These are phyloP conservation scores for Penicillium sp. DNA, from an alignment of 2,329 filamentous ascomycete species.

Conservation along the genomic window DNA sequence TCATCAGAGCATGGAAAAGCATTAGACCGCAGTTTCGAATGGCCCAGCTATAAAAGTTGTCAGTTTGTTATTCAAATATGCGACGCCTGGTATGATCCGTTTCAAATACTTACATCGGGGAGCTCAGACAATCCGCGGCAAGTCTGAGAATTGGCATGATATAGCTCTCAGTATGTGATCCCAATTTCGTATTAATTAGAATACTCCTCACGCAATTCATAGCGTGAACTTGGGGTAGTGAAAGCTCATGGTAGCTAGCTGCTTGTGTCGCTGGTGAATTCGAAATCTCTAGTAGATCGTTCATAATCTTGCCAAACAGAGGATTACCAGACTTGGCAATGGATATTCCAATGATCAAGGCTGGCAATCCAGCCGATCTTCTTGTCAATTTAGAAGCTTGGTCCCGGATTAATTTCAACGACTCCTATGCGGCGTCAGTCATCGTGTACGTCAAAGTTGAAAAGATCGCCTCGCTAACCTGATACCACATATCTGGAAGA, in stretches of 20 bases:
- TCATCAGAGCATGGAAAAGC: slow-evolving; percentile 80
- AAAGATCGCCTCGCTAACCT: slow-evolving; percentile 40
- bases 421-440: slow-evolving; percentile 29
- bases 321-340: slow-evolving; percentile 53
- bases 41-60: slow-evolving; percentile 62
- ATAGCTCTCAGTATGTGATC: slow-evolving; percentile 68
- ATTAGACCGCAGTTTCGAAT: slow-evolving; percentile 91
- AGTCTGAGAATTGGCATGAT: slow-evolving; percentile 71
- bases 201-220: slow-evolving; percentile 91
- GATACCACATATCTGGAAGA: slow-evolving; percentile 67
- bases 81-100: no score
- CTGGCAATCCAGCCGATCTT: slow-evolving; percentile 86
- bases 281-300: slow-evolving; percentile 38
- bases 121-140: slow-evolving; percentile 75
- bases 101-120: slow-evolving; percentile 59
- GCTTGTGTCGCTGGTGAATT: slow-evolving; percentile 27
- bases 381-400: slow-evolving; percentile 78
- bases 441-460: slow-evolving; percentile 1
- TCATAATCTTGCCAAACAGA: slow-evolving; percentile 39
- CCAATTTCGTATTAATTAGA: slow-evolving; percentile 76
- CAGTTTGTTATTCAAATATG: slow-evolving; percentile 14
- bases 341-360: slow-evolving; percentile 77
- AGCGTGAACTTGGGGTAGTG: slow-evolving; percentile 87
- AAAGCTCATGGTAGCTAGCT: slow-evolving; percentile 39
- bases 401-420: slow-evolving; percentile 65